A percentile compares a stretch with the other conserved stretches of the same genome.
These are phyloP conservation scores for Jackrogersella multiformis DNA, from an alignment of 495 filamentous ascomycete genomes.

Conservation along the genomic window DNA sequence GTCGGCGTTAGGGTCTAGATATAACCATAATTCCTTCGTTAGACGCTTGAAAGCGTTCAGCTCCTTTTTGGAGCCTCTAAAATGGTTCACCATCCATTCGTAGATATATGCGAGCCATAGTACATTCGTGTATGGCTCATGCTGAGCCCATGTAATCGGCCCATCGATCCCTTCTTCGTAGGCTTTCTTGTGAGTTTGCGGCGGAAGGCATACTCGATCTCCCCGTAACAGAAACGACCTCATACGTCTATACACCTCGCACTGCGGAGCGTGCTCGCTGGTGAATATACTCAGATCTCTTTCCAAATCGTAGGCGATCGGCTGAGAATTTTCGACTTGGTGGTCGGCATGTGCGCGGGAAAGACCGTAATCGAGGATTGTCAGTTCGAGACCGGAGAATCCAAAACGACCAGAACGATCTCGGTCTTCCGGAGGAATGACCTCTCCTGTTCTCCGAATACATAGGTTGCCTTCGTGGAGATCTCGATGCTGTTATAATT, in stretches of 20 bases:
- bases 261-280: constrained; percentile 58
- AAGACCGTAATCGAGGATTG: constrained; percentile 90
- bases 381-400: constrained; percentile 75
- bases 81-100: constrained; percentile 51
- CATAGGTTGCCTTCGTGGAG: constrained; percentile 90
- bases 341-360: constrained; percentile 65
- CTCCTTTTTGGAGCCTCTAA: constrained; percentile 48
- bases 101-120: constrained; percentile 64
- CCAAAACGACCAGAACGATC: constrained; percentile 63
- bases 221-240: constrained; percentile 56
- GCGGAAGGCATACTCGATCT: constrained; percentile 45
- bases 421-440: constrained; percentile 50
- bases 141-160: constrained; percentile 50
- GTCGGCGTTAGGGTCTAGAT: constrained; percentile 54
- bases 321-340: constrained; percentile 35
- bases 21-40: constrained; percentile 54
- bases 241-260: constrained; percentile 62
- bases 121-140: constrained; percentile 63
- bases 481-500: constrained; percentile 72
- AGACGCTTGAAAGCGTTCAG: constrained; percentile 47
- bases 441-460: constrained; percentile 58
- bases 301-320: constrained; percentile 61
- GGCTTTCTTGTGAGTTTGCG: constrained; percentile 47
- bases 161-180: constrained; percentile 47
- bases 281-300: constrained; percentile 62